Evolutionary conservation across 2,329 filamentous ascomycete species (phyloP), one percentile per base, ranked within the genome.

Genomic region (Ophiostoma piceae): DNA sequence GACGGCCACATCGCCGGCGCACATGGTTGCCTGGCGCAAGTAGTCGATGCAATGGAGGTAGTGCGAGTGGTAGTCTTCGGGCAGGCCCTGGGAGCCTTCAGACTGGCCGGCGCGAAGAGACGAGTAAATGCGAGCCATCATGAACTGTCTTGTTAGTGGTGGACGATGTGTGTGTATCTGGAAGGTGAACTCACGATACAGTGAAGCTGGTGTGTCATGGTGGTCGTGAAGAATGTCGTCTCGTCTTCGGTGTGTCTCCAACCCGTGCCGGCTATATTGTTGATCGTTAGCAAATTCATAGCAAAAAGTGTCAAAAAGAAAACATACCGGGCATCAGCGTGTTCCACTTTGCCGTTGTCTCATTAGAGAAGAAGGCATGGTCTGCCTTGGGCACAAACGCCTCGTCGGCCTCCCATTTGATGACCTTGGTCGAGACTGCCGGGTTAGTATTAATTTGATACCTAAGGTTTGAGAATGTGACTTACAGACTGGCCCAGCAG

Each of bases 41-140:
- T 81, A 81, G 71, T 80, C 79, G 69, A 81, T 77, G 74, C 80
- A 81, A 73, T 82, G 79, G 66, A 79, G 76, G 73, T 79, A 81
- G 72, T 82, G 80, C 69, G 72, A 71, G 70, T 76, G 72, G 65
- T 76, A 76, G 67, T 78, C 77, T 2, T 69, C 67, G 8, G 75
- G 74, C 16, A 78, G 72, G 35, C 72, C 69, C 8, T 67, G 62
- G 16, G 47, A 67, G 35, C 62, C 62, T 22, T 39, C 67, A 64
- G 71, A 72, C 47, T 37, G 29, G 60, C 69, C 67, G 12, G 71
- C 43, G 22, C 69, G 71, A 2, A 79, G 68, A 7, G 72, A 74
- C 6, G 76, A 74, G 72, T 77, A 79, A 66, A 79, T 78, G 14
- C 75, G 74, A 3, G 75, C 77, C 75, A 79, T 79, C 76, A 78